Evolutionary conservation across 2,329 filamentous ascomycete species (phyloP).

Genomic region (Aureobasidium sp.): DNA sequence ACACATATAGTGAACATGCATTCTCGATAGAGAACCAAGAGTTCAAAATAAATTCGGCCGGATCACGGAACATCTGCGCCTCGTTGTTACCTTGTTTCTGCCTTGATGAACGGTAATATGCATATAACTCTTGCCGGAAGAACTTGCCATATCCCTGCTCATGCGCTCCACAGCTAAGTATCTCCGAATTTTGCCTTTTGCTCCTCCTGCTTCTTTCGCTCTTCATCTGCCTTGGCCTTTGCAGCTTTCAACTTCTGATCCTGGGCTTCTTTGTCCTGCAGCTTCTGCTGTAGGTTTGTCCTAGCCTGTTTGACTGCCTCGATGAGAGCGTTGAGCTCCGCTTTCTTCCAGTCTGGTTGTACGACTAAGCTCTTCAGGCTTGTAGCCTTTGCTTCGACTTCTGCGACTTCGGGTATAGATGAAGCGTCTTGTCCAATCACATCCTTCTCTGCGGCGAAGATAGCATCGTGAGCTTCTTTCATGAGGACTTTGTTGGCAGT

Average conservation of each 20-base stretch:
- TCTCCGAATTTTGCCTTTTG: constrained; percentile 10
- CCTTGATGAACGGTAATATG: not conserved
- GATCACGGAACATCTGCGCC: not conserved
- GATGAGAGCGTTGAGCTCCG: constrained; percentile 26
- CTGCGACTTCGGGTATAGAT: constrained; percentile 20
- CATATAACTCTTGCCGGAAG: constrained; percentile 6
- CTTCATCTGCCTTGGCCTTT: constrained; percentile 16
- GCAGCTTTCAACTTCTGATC: constrained; percentile 17
- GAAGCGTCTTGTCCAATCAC: constrained; percentile 22
- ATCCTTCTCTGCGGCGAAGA: constrained; percentile 31
- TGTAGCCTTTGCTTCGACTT: constrained; percentile 23
- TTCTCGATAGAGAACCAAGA: not conserved
- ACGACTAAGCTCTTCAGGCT: constrained; percentile 28
- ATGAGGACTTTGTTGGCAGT: constrained; percentile 26
- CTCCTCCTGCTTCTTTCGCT: constrained; percentile 16
- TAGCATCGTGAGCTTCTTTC: constrained; percentile 30
- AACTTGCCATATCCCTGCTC: not conserved
- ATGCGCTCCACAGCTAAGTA: not conserved
- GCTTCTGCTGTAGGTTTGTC: constrained; percentile 22
- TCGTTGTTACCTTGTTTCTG: not conserved
- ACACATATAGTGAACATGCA: not conserved
- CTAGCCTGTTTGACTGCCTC: constrained; percentile 26
- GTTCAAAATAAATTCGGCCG: not conserved
- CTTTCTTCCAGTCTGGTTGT: constrained; percentile 28
- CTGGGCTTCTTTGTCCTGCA: constrained; percentile 18